phyloP scores from a whole-genome alignment of 441 rosid species.

The Populus hybrid region DNA sequence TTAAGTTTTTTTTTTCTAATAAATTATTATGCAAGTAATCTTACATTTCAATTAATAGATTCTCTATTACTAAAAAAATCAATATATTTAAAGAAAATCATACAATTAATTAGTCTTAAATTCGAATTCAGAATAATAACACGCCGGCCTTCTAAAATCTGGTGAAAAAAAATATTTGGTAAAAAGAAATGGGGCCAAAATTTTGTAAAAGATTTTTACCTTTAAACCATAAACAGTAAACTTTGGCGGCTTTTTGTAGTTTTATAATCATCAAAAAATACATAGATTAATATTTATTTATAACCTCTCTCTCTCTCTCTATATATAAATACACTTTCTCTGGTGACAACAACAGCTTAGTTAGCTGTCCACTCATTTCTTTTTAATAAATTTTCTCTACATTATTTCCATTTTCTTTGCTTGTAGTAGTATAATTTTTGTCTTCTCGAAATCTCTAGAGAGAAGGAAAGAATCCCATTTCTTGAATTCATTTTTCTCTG shows the following conservation, averaged over 20 bases:
- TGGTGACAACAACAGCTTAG: constrained; percentile 35
- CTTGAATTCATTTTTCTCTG: constrained; percentile 27
- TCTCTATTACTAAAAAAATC: background rate
- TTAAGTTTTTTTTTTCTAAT: background rate
- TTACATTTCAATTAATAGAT: background rate
- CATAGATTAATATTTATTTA: background rate
- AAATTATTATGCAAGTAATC: background rate
- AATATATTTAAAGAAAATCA: no score
- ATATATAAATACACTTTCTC: constrained; percentile 21
- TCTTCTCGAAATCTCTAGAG: constrained; percentile 42
- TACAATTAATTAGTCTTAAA: no score
- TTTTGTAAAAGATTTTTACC: background rate
- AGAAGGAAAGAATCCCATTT: constrained; percentile 19
- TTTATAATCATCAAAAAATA: constrained; percentile 12
- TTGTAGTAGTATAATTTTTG: constrained; percentile 20
- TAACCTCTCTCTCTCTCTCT: background rate
- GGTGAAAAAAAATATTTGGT: background rate
- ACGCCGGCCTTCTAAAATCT: background rate
- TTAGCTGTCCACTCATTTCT: constrained; percentile 77
- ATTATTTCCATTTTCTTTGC: background rate
- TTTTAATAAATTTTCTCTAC: constrained; percentile 26
- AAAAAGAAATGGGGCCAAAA: background rate
- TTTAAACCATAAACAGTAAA: constrained; percentile 13
- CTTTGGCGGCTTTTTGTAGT: constrained; percentile 38
- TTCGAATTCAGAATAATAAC: background rate